phyloP scores from a whole-genome alignment of 192 early-diverging fungal species.

The Jimgerdemannia flammicorona region DNA sequence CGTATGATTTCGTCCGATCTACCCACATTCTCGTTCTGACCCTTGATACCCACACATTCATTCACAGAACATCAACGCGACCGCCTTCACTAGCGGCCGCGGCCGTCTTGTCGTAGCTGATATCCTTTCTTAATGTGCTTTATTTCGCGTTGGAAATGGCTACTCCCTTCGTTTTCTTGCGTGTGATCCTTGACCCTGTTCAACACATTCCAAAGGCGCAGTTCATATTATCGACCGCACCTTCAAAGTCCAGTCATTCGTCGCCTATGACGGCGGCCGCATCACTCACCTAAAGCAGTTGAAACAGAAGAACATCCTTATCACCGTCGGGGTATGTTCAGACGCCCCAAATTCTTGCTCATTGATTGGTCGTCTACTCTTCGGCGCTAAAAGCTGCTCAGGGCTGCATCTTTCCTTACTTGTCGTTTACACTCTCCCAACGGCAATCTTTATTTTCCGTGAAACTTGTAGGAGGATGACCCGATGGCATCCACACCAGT shows the following conservation, averaged over 20 bases:
- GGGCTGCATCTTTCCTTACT: background rate
- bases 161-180: background rate
- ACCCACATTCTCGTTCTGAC: background rate
- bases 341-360: background rate
- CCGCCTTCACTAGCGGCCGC: slow-evolving; percentile 40
- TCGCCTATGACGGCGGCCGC: slow-evolving; percentile 55
- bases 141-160: background rate
- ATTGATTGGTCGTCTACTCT: background rate
- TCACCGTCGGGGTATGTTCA: slow-evolving; percentile 71
- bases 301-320: slow-evolving; percentile 71
- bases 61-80: slow-evolving; percentile 40
- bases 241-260: slow-evolving; percentile 61
- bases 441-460: slow-evolving; percentile 17
- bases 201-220: slow-evolving; percentile 41
- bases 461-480: slow-evolving; percentile 45
- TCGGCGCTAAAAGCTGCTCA: background rate
- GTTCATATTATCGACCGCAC: slow-evolving; percentile 66
- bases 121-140: slow-evolving; percentile 23
- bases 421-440: slow-evolving; percentile 8
- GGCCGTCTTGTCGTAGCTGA: slow-evolving; percentile 49
- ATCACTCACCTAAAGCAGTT: slow-evolving; percentile 84
- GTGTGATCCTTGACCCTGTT: slow-evolving; percentile 11
- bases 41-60: background rate
- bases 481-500: slow-evolving; percentile 40
- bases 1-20: background rate